These are phyloP conservation scores for Triticum dicoccoides DNA, from an alignment of 176 grass and related monocot species.

Conservation along the genomic window DNA sequence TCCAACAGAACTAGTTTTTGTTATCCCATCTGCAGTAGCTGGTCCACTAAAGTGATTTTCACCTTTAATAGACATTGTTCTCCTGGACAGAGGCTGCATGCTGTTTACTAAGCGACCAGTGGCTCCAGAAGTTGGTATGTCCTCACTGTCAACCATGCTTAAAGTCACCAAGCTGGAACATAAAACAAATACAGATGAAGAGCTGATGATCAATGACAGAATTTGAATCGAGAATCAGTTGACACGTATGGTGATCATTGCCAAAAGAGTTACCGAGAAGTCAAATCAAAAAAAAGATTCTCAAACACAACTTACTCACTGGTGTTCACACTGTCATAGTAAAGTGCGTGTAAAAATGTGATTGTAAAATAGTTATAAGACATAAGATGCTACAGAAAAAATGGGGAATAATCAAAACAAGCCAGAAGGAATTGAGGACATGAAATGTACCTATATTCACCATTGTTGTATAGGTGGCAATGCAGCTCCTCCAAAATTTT, in stretches of 20 bases:
- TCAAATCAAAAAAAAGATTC: constrained; percentile 19
- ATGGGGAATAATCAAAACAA: constrained; percentile 3
- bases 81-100: constrained; percentile 74
- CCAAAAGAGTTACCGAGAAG: constrained; percentile 26
- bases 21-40: constrained; percentile 49
- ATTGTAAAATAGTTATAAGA: constrained; percentile 2
- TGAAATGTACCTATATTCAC: constrained; percentile 67
- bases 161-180: constrained; percentile 57
- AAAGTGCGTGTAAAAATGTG: constrained; percentile 12
- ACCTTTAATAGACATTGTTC: constrained; percentile 69
- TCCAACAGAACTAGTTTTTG: constrained; percentile 60
- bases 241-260: neutral
- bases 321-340: constrained; percentile 24
- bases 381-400: constrained; percentile 11
- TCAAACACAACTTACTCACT: constrained; percentile 7
- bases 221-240: neutral
- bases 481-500: constrained; percentile 98
- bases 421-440: constrained; percentile 6
- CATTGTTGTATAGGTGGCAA: constrained; percentile 89
- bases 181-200: constrained; percentile 28
- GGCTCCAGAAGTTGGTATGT: constrained; percentile 47
- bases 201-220: constrained; percentile 27
- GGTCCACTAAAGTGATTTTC: constrained; percentile 50
- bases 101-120: constrained; percentile 50
- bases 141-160: constrained; percentile 63